A percentile compares a stretch with the other conserved stretches of the same genome.
These are phyloP conservation scores for Parvularia atlantis DNA, from an alignment of 78 protist species.

Conservation along the genomic window DNA sequence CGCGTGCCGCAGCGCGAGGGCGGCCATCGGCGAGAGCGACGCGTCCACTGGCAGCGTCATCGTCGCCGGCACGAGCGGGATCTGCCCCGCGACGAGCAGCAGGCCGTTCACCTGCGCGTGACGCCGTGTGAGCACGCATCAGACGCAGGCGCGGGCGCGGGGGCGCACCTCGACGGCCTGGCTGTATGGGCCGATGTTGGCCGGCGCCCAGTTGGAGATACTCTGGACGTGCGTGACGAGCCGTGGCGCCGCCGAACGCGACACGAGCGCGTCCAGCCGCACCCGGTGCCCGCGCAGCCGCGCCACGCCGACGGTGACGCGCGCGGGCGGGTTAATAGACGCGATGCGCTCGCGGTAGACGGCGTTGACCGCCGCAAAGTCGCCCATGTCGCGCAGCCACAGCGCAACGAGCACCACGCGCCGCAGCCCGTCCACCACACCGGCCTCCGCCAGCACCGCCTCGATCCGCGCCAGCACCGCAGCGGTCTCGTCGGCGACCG, in stretches of 20 bases:
- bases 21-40: too few relatives aligned
- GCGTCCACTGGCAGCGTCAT: too few relatives aligned
- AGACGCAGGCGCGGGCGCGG: background rate
- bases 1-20: too few relatives aligned
- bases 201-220: constrained; percentile 79
- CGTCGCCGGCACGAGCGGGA: constrained; percentile 46
- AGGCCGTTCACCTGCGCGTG: background rate
- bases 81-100: constrained; percentile 53
- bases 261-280: constrained; percentile 20
- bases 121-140: background rate
- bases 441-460: too few relatives aligned
- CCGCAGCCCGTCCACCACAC: too few relatives aligned
- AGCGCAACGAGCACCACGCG: too few relatives aligned
- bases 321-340: too few relatives aligned
- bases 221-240: constrained; percentile 88
- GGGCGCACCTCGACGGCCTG: constrained; percentile 38
- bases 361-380: background rate
- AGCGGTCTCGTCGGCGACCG: too few relatives aligned
- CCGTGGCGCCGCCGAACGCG: constrained; percentile 16
- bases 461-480: too few relatives aligned
- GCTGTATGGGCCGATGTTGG: constrained; percentile 89
- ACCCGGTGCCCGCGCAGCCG: background rate
- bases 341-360: too few relatives aligned
- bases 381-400: too few relatives aligned
- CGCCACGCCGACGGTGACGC: background rate